A percentile compares a stretch with the other conserved stretches of the same genome.
phyloP scores from a whole-genome alignment of 169 alveolate species.

The Amoebophrya sp. region DNA sequence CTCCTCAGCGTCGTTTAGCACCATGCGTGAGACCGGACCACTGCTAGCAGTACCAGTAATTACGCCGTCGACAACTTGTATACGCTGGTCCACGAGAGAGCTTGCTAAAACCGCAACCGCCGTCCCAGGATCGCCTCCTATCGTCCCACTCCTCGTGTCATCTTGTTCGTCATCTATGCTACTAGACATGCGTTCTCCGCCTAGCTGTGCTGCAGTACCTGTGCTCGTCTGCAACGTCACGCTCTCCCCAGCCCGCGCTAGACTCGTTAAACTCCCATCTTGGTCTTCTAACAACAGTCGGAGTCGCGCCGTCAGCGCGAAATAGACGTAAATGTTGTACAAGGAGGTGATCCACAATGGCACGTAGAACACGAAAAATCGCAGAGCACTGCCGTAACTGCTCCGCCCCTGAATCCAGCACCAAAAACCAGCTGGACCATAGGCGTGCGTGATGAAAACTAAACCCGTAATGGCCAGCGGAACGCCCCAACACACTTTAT shows the following conservation, averaged over 20 bases:
- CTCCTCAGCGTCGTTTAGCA: too few species aligned
- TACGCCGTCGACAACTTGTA: too few species aligned
- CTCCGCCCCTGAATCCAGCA: slow-evolving; percentile 23
- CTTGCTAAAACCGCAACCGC: too few species aligned
- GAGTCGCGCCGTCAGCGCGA: not conserved
- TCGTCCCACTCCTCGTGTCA: too few species aligned
- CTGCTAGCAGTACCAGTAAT: too few species aligned
- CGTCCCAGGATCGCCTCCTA: too few species aligned
- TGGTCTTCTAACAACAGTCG: not conserved
- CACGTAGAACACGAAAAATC: not conserved
- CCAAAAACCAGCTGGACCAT: not conserved
- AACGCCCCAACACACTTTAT: slow-evolving; percentile 18
- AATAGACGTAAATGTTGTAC: not conserved
- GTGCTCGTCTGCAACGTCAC: too few species aligned
- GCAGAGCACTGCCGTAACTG: slow-evolving; percentile 16
- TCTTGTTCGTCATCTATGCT: too few species aligned
- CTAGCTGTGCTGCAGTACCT: too few species aligned
- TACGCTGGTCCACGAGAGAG: too few species aligned
- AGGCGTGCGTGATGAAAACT: not conserved
- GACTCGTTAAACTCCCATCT: not conserved
- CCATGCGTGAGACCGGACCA: too few species aligned
- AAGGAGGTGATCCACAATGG: not conserved
- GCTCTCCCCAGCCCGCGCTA: not conserved
- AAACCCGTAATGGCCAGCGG: not conserved
- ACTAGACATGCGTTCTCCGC: too few species aligned